These are phyloP conservation scores for Capsella rubella DNA, from an alignment of 441 rosid species.

Conservation along the genomic window DNA sequence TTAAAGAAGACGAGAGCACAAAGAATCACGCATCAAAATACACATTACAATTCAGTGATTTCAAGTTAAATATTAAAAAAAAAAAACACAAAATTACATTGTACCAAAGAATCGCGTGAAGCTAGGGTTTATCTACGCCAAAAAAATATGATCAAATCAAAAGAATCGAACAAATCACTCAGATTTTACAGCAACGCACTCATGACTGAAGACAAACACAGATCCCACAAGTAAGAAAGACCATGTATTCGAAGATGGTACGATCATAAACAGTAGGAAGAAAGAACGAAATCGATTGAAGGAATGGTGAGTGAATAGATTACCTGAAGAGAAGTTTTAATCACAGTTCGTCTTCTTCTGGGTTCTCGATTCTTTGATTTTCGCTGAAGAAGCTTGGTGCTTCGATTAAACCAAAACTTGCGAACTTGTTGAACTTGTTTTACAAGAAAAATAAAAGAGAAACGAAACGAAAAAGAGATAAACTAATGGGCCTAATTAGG, in stretches of 20 bases:
- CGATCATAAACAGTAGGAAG: background rate
- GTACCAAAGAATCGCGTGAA: background rate
- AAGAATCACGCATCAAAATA: background rate
- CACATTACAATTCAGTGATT: background rate
- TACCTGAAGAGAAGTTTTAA: conserved; percentile 9
- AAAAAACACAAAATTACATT: background rate
- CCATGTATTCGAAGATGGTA: background rate
- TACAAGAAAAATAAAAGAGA: conserved; percentile 7
- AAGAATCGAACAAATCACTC: background rate
- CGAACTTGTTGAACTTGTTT: conserved; percentile 33
- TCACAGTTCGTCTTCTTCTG: background rate
- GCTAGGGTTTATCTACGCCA: conserved; percentile 5
- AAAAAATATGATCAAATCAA: background rate
- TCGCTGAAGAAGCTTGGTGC: conserved; percentile 12
- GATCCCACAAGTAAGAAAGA: background rate
- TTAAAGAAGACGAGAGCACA: background rate
- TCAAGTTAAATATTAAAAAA: too few relatives aligned
- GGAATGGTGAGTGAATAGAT: background rate
- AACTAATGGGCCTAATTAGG: background rate
- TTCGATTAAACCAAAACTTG: background rate
- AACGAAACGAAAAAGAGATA: background rate
- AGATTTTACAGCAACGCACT: background rate
- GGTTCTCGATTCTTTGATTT: conserved; percentile 31
- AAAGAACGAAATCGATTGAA: background rate
- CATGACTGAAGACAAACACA: background rate